Conservation (phyloP, 2,329 filamentous ascomycete species). For the Microcyclospora pomicola region DNA sequence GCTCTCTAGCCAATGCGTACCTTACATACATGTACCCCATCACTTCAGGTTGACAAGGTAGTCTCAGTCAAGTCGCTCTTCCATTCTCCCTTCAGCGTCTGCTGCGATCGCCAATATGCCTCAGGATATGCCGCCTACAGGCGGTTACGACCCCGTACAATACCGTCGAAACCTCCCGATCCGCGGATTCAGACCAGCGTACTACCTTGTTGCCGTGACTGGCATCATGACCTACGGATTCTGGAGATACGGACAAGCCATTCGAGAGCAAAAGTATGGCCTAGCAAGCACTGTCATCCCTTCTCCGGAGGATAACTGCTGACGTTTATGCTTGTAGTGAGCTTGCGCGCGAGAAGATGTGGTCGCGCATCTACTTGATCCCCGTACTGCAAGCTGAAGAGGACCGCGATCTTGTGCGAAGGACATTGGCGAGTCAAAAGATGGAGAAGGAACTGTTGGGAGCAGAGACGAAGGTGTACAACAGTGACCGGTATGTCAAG, state of each 20-base stretch:
- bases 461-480: constrained; percentile 69
- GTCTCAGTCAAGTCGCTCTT: no score
- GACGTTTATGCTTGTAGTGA: constrained; percentile 45
- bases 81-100: no score
- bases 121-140: constrained; percentile 91
- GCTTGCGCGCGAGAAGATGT: constrained; percentile 93
- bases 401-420: constrained; percentile 83
- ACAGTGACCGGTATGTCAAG: constrained; percentile 64
- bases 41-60: no score
- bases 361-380: constrained; percentile 88
- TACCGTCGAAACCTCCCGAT: constrained; percentile 96
- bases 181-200: constrained; percentile 73
- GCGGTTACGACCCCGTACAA: constrained; percentile 92
- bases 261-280: constrained; percentile 75
- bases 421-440: constrained; percentile 71
- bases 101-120: constrained; percentile 47
- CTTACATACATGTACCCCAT: no score
- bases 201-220: constrained; percentile 63
- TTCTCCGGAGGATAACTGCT: constrained; percentile 1
- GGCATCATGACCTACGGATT: constrained; percentile 79
- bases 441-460: constrained; percentile 86
- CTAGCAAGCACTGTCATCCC: background rate
- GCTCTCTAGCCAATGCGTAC: no score
- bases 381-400: constrained; percentile 91
- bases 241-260: constrained; percentile 69